phyloP scores from a whole-genome alignment of 495 filamentous ascomycete species.

The Trichocladium antarcticum region DNA sequence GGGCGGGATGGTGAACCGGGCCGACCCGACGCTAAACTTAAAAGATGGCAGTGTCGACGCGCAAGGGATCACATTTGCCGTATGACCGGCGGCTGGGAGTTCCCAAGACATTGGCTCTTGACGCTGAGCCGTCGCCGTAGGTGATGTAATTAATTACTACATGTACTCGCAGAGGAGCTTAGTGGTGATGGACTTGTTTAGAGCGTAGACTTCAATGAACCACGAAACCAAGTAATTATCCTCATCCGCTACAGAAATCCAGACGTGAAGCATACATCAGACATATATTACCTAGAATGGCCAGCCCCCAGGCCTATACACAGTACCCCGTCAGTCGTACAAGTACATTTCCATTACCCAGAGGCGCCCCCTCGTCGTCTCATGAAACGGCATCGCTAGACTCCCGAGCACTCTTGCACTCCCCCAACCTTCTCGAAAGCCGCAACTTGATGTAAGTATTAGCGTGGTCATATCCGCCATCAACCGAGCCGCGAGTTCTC shows the following conservation, averaged over 20 bases:
- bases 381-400: neutral
- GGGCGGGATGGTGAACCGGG: slow-evolving; percentile 43
- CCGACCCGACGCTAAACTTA: slow-evolving; percentile 45
- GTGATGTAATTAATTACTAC: slow-evolving; percentile 60
- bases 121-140: slow-evolving; percentile 61
- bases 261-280: neutral
- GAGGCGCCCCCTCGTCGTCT: neutral
- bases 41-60: slow-evolving; percentile 50
- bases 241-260: neutral
- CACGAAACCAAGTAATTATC: too few relatives aligned
- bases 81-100: slow-evolving; percentile 37
- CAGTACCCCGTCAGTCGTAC: slow-evolving; percentile 12
- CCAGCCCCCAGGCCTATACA: slow-evolving; percentile 3
- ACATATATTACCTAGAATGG: neutral
- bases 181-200: slow-evolving; percentile 33
- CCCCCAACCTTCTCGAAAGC: too few relatives aligned
- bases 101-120: slow-evolving; percentile 52
- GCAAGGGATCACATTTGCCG: slow-evolving; percentile 67
- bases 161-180: slow-evolving; percentile 41
- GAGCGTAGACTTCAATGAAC: slow-evolving; percentile 51
- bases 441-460: too few relatives aligned
- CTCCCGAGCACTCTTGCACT: too few relatives aligned
- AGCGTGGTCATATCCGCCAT: too few relatives aligned
- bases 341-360: slow-evolving; percentile 5
- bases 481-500: too few relatives aligned